Base-by-base conservation (phyloP, 768 basidiomycete species). In the Multifurca ochricompacta region DNA sequence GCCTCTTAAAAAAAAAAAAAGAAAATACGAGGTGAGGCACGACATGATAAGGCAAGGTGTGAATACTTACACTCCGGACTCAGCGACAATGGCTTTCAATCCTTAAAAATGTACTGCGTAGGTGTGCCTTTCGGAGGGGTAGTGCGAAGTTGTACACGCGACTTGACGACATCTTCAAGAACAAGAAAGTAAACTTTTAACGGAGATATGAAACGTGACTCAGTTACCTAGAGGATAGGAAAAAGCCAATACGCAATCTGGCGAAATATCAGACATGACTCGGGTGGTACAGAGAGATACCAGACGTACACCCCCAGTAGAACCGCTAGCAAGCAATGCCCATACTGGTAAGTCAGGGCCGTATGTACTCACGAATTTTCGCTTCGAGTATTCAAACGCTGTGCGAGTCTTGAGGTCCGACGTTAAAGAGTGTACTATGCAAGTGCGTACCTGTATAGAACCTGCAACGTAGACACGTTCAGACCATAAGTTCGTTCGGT, bases 331-430 rank as follows among this genome's bases (percentile, higher is more conserved):
- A 5, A 94, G 72, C 27, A 92, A 69, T 2, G 89, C 84, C 89
- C 91, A 93, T 0, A 91, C 82, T 0, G 93, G 91, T 5, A 94
- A 50, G 31, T 85, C 72, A 6, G 74, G 62, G 3, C 86, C 87
- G 60, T 87, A 87, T 49, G 62, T 70, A 39, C 77, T 68, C 54
- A 73, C 68, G 60, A 96, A 91, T 54, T 76, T 70, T 3, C 93
- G 82, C 69, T 93, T 96, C 11, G 87, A 82, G 58, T 81, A 91
- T 69, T 98, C 96, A 67, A 90, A 99, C 0, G 85, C 92, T 82
- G 66, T 23, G 63, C 19, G 39, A 31, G 19, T 32, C 36, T 52
- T 37, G 3, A 31, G 6, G 31, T 21, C 28, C 9, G 28, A 9
- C 21, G 13, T 11, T 30, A 11, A 25, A 27, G 27, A 21, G 19